Evolutionary conservation across 2,329 filamentous ascomycete genomes (phyloP), one percentile per base, ranked within the genome.

Genomic region (Cladophialophora chaetospira): DNA sequence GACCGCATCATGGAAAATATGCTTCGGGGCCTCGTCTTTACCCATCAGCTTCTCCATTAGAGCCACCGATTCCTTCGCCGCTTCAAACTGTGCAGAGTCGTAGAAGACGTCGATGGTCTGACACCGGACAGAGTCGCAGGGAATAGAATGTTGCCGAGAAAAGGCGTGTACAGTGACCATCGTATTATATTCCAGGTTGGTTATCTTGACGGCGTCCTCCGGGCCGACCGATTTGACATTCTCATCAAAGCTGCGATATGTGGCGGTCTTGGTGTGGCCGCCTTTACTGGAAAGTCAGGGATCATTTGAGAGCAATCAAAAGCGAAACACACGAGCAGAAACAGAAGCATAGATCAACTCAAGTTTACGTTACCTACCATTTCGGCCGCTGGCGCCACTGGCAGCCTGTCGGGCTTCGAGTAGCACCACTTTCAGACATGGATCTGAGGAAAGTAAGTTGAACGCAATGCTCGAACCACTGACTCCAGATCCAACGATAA

Each of bases 51-150:
- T 69, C 23, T 70, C 72, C 76, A 84, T 79, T 3, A 74, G 69
- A 3, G 69, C 64, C 13, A 83, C 73, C 3, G 75, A 73, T 13
- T 64, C 59, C 21, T 69, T 65, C 1, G 76, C 75, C 1, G 64
- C 53, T 3, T 68, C 66, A 71, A 77, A 79, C 46, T 77, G 70
- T 6, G 56, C 66, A 15, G 71, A 57, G 56, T 84, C 80, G 65
- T 84, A 85, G 28, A 85, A 72, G 2, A 85, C 71, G 66, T 87
- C 83, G 2, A 84, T 75, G 0, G 84, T 86, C 21, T 77, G 72
- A 62, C 81, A 79, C 8, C 75, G 66, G 33, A 70, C 65, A 47
- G 75, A 78, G 63, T 85, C 83, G 64, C 81, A 77, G 9, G 71
- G 67, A 28, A 84, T 79, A 4, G 60, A 62, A 53, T 84, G 69